Conservation (phyloP, 768 basidiomycete genomes). For the Amanita muscaria region DNA sequence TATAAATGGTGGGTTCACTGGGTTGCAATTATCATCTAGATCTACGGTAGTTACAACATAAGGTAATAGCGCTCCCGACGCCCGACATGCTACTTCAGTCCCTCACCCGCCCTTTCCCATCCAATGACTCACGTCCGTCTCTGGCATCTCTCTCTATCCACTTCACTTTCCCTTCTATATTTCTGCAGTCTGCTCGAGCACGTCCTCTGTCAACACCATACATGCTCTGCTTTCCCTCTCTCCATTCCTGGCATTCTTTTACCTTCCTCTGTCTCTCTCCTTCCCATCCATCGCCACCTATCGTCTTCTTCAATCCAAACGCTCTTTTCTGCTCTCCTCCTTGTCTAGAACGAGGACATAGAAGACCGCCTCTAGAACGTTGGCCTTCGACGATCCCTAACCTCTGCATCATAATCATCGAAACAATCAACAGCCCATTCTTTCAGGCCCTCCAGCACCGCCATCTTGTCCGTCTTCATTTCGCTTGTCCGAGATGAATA, state of each 20-base stretch:
- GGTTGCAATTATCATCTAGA: no score
- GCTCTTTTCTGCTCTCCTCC: neutral
- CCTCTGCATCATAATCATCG: constrained; percentile 34
- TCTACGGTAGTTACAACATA: no score
- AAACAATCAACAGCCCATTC: constrained; percentile 54
- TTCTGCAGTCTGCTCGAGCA: neutral
- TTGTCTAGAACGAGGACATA: neutral
- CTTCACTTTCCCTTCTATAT: constrained; percentile 16
- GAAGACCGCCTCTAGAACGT: neutral
- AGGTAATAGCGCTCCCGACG: no score
- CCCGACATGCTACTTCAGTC: no score
- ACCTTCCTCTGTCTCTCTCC: neutral
- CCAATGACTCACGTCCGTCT: neutral
- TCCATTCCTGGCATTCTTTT: neutral
- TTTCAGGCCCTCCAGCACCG: constrained; percentile 48
- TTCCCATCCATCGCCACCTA: neutral
- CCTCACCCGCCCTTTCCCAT: no score
- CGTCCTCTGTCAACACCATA: neutral
- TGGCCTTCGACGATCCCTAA: constrained; percentile 26
- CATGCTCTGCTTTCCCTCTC: neutral
- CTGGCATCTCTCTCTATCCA: neutral
- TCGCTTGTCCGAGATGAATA: constrained; percentile 46
- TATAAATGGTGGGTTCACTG: no score
- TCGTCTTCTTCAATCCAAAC: neutral
- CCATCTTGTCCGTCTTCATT: constrained; percentile 34